phyloP scores from a whole-genome alignment of 139 green algal species.

The Chlamydomonas incerta region DNA sequence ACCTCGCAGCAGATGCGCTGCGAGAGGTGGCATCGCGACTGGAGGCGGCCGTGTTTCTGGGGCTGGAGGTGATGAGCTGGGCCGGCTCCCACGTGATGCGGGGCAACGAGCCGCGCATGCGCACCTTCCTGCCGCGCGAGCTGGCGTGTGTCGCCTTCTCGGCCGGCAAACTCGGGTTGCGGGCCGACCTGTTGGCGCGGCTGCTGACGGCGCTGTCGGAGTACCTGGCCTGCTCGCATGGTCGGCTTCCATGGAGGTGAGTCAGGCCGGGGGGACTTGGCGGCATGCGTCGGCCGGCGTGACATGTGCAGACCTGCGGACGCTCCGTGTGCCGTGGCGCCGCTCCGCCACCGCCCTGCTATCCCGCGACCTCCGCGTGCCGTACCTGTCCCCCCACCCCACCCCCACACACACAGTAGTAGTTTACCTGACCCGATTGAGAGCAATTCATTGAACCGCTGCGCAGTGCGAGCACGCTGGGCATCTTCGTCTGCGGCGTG shows the following conservation, averaged over 20 bases:
- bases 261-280: no score
- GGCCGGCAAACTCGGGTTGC: conserved; percentile 1
- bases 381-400: no score
- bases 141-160: conserved; percentile 23
- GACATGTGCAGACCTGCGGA: no score
- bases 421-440: no score
- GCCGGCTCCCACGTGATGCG: background rate
- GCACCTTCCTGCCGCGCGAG: background rate
- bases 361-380: no score
- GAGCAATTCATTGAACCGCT: no score
- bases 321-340: no score
- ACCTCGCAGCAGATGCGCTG: background rate
- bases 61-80: background rate
- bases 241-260: background rate
- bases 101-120: background rate
- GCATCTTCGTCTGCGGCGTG: conserved; percentile 18
- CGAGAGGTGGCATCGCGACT: conserved; percentile 6
- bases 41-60: background rate
- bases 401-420: no score
- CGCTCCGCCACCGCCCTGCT: no score
- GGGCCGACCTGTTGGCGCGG: background rate
- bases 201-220: conserved; percentile 2
- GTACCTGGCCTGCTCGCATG: background rate
- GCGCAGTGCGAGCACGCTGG: conserved; percentile 1
- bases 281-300: no score